Evolutionary conservation across 345 rosid genomes (phyloP).

Genomic region (Citrus inodora): DNA sequence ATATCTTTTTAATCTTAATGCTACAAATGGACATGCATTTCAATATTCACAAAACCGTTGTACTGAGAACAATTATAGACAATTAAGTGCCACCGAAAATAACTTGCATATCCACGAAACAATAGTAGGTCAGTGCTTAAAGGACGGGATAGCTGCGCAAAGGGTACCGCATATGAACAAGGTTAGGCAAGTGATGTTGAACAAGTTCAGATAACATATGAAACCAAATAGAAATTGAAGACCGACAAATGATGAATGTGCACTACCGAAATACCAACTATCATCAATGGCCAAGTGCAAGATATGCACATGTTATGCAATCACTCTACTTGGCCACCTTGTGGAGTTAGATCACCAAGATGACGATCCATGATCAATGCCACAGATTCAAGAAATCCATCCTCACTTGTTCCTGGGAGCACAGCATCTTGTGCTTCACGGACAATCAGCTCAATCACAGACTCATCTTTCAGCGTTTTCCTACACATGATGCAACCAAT

Average conservation of each 20-base stretch:
- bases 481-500: constrained; percentile 84
- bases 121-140: background rate
- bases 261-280: background rate
- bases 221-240: background rate
- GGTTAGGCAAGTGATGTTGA: background rate
- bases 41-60: background rate
- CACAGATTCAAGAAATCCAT: constrained; percentile 46
- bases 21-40: too few species aligned
- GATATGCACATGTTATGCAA: background rate
- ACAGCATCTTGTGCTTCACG: constrained; percentile 51
- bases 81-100: background rate
- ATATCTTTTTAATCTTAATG: too few species aligned
- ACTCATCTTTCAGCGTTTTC: constrained; percentile 50
- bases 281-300: background rate
- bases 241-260: background rate
- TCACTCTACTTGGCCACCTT: background rate
- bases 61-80: background rate
- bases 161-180: background rate
- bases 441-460: constrained; percentile 64
- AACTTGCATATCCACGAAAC: background rate
- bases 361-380: constrained; percentile 51
- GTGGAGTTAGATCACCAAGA: constrained; percentile 33
- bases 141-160: background rate
- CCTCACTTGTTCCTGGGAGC: constrained; percentile 53
- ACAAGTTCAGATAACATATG: background rate